These are phyloP conservation scores for Solanum dulcamara DNA, from an alignment of 257 asterid species.

Conservation along the genomic window DNA sequence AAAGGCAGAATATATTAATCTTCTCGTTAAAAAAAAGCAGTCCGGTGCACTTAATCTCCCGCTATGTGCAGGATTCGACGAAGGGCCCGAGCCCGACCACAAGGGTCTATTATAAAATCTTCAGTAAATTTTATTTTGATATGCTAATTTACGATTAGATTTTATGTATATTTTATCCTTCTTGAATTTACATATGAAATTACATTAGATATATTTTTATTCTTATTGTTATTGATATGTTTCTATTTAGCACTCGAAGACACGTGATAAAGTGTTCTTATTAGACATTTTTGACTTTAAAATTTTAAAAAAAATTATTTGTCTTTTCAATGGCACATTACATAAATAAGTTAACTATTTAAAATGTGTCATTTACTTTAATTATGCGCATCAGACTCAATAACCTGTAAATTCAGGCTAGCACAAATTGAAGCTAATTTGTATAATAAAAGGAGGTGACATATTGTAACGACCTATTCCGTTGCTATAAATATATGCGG, in stretches of 20 bases:
- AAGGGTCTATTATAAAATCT: too few species aligned
- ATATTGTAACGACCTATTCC: too few species aligned
- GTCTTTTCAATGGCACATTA: background rate
- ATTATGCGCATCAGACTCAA: background rate
- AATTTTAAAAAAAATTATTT: background rate
- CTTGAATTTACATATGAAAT: accelerated
- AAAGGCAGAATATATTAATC: background rate
- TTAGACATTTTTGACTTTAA: background rate
- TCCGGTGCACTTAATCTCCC: too few species aligned
- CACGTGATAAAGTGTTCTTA: background rate
- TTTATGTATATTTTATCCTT: too few species aligned
- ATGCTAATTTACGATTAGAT: too few species aligned
- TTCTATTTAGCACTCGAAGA: background rate
- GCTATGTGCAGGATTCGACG: too few species aligned
- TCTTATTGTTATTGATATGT: too few species aligned
- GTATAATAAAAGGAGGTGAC: background rate
- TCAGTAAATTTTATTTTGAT: too few species aligned
- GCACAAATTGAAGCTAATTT: background rate
- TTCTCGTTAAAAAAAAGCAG: too few species aligned
- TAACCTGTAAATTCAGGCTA: background rate
- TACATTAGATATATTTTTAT: too few species aligned
- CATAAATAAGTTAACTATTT: background rate
- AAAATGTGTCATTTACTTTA: background rate
- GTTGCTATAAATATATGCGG: too few species aligned
- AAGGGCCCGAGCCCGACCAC: too few species aligned